Evolutionary conservation across 331 rosid genomes (phyloP), one percentile per base, ranked within the genome.

Genomic region (Prunus yedoensis): DNA sequence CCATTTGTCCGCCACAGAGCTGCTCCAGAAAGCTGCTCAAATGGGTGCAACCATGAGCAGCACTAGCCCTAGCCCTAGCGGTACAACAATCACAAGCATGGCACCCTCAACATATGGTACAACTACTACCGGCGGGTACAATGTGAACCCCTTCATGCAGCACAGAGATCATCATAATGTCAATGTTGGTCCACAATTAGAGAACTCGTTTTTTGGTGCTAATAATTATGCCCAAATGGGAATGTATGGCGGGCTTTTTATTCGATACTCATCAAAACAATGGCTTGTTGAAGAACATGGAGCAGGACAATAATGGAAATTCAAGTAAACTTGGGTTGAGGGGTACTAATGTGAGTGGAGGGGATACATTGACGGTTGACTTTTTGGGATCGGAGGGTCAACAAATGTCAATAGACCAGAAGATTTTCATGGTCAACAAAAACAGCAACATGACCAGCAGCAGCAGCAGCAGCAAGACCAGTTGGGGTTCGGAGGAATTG

Each of bases 321-420:
- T 5, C 70, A 41, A 65, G 20, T 65, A 65, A 65, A 65, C 11
- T 65, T 4, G 70, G 70, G 18, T 10, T 65, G 18, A 5, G 70
- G 27, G 60, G 77, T 11, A 38, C 54, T 60, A 81, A 78, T 68
- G 85, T 43, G 68, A 46, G 84, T 23, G 57, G 81, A 18, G 89
- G 74, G 10, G 91, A 90, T 81, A 83, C 84, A 20, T 77, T 79
- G 93, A 94, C 98, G 4, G 50, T 94, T 59, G 95, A 94, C 68
- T 91, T 94, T 71, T 85, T 94, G 84, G 96, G 52, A 83, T 83
- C 20, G 75, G 89, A 59, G 88, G 83, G 8, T 80, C 67, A 3
- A 68, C 21, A 1, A 73, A 69, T 56, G 81, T 10, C 45, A 59
- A 17, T 17, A 45, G 58, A 59, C n/a, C 75, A 78, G 87, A 76